A percentile compares a stretch with the other conserved stretches of the same genome.
phyloP scores from a whole-genome alignment of 768 basidiomycete genomes.

The Pisolithus albus region DNA sequence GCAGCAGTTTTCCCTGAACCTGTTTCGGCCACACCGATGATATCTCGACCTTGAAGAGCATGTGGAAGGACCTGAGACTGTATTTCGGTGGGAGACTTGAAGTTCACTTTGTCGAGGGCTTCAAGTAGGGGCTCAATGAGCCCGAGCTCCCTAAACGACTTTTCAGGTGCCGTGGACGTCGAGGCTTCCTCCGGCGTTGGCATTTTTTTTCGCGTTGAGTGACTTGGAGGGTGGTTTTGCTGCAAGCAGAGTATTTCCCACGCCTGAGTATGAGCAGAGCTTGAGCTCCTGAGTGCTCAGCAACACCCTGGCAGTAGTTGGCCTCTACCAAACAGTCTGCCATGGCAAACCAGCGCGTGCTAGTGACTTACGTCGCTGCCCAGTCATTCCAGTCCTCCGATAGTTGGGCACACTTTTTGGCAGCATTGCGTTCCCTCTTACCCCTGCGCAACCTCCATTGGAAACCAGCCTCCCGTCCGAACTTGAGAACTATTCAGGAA shows the following conservation, averaged over 20 bases:
- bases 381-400: conserved; percentile 60
- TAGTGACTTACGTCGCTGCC: conserved; percentile 64
- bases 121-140: conserved; percentile 85
- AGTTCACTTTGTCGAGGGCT: conserved; percentile 75
- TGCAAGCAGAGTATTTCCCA: no score
- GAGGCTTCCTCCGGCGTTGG: conserved; percentile 58
- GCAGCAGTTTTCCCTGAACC: conserved; percentile 98
- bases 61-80: conserved; percentile 79
- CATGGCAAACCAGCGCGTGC: conserved; percentile 45
- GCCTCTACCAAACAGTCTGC: no score
- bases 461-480: conserved; percentile 68
- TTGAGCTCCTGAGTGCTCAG: no score
- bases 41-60: conserved; percentile 87
- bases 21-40: conserved; percentile 97
- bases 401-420: conserved; percentile 64
- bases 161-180: conserved; percentile 32
- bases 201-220: conserved; percentile 37
- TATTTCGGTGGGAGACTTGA: conserved; percentile 85
- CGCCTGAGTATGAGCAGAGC: no score
- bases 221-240: not conserved
- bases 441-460: conserved; percentile 91
- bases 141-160: conserved; percentile 77
- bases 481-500: conserved; percentile 82
- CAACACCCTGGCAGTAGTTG: no score
- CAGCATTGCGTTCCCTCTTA: conserved; percentile 59